These are phyloP conservation scores for Acanthamoeba royreba DNA, from an alignment of 208 protist species.

Conservation along the genomic window DNA sequence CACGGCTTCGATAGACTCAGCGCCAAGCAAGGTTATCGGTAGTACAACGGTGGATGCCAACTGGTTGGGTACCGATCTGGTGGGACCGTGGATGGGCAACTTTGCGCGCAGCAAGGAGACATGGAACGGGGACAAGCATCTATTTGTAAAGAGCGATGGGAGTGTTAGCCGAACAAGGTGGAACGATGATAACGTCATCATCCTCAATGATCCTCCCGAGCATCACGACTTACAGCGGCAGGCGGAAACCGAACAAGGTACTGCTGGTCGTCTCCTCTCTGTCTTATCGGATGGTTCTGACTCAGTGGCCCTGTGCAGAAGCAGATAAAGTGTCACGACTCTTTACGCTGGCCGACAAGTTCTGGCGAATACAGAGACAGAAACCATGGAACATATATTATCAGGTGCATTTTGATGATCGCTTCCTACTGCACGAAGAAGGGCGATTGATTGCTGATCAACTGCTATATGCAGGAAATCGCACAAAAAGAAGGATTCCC, in stretches of 20 bases:
- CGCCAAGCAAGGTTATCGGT: background rate
- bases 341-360: slow-evolving; percentile 23
- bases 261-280: no score
- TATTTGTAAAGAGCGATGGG: background rate
- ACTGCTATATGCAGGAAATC: slow-evolving; percentile 20
- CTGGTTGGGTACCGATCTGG: background rate
- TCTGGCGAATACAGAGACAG: background rate
- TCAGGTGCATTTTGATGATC: no score
- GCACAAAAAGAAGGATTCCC: background rate
- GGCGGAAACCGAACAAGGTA: no score
- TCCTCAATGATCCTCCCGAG: background rate
- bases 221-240: background rate
- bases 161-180: background rate
- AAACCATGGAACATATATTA: slow-evolving; percentile 18
- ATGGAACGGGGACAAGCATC: background rate
- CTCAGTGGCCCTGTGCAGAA: background rate
- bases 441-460: no score
- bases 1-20: background rate
- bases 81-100: background rate
- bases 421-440: no score
- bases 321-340: slow-evolving; percentile 16
- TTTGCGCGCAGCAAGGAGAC: background rate
- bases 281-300: no score
- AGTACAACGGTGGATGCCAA: background rate
- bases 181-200: background rate